Conservation (phyloP, 306 rosid genomes). For the Medicago arabica region DNA sequence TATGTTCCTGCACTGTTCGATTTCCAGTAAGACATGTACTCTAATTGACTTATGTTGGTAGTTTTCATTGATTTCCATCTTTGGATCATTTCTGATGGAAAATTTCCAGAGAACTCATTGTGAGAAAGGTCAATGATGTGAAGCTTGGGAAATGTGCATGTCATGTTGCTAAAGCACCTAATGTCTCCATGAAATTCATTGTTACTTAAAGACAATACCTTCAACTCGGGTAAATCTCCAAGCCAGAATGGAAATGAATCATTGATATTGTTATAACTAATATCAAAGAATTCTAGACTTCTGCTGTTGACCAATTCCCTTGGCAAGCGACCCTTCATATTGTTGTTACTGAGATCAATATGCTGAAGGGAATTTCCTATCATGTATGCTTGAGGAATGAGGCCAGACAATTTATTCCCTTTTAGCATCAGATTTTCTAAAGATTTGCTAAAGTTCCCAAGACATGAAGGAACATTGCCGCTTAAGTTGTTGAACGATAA, state of each 20-base stretch:
- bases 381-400: conserved; percentile 28
- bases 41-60: not conserved
- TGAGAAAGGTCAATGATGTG: conserved; percentile 46
- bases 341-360: conserved; percentile 23
- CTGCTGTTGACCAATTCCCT: conserved; percentile 28
- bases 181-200: conserved; percentile 34
- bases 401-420: conserved; percentile 26
- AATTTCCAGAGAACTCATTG: conserved; percentile 28
- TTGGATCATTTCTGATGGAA: conserved; percentile 9
- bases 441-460: conserved; percentile 33
- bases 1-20: no score
- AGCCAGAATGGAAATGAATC: conserved; percentile 57
- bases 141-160: conserved; percentile 31
- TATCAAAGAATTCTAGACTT: conserved; percentile 37
- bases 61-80: conserved; percentile 28
- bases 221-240: conserved; percentile 44
- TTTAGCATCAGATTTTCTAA: not conserved
- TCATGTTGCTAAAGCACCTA: not conserved
- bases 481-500: conserved; percentile 37
- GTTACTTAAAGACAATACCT: conserved; percentile 8
- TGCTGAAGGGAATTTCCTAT: not conserved
- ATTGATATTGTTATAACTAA: conserved; percentile 24
- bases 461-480: conserved; percentile 36
- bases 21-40: not conserved
- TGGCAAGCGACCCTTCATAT: conserved; percentile 50